phyloP scores from a whole-genome alignment of 306 rosid species.

The Malus domestica region ASM211411v1 NC_041802.1:2484001-2484500 shows the following conservation, averaged over 20 bases:
- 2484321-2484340: constrained; percentile 66
- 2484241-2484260: constrained; percentile 83
- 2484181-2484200: constrained; percentile 77
- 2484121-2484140: background rate
- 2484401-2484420: constrained; percentile 97
- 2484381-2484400: constrained; percentile 82
- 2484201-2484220: constrained; percentile 98
- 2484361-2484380: constrained; percentile 94
- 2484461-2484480: background rate
- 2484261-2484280: constrained; percentile 94
- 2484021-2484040: background rate
- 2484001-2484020: background rate
- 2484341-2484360: constrained; percentile 90
- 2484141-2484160: background rate
- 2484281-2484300: constrained; percentile 92
- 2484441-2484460: constrained; percentile 19
- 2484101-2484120: background rate
- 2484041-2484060: background rate
- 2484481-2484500: background rate
- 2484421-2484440: constrained; percentile 45
- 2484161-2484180: background rate
- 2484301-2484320: constrained; percentile 86
- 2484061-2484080: background rate
- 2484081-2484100: background rate
- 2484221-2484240: constrained; percentile 97